A percentile compares a stretch with the other conserved stretches of the same genome.
These are phyloP conservation scores for Suillus occidentalis DNA, from an alignment of 768 basidiomycete species.

Conservation along the genomic window DNA sequence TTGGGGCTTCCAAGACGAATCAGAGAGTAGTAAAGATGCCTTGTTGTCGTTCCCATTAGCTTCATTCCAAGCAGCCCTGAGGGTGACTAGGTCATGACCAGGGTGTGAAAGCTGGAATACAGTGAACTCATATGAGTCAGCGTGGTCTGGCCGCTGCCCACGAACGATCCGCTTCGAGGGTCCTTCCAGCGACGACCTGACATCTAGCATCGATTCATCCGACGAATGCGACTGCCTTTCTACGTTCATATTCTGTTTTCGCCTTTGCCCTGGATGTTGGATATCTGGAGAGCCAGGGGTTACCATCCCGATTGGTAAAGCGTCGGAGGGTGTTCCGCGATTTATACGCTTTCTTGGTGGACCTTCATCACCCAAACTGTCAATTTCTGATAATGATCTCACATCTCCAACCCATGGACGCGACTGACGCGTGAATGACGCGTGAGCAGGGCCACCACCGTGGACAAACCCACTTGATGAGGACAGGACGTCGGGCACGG, in stretches of 20 bases:
- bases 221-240: slow-evolving; percentile 59
- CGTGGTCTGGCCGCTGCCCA: slow-evolving; percentile 37
- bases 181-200: slow-evolving; percentile 39
- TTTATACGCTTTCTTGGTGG: slow-evolving; percentile 74
- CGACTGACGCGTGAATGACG: slow-evolving; percentile 50
- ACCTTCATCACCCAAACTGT: slow-evolving; percentile 48
- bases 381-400: slow-evolving; percentile 38
- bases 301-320: slow-evolving; percentile 22
- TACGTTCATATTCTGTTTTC: slow-evolving; percentile 36
- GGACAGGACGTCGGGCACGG: slow-evolving; percentile 52
- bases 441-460: slow-evolving; percentile 42
- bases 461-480: slow-evolving; percentile 59
- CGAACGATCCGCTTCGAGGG: slow-evolving; percentile 56
- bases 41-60: slow-evolving; percentile 59
- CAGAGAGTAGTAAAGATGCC: slow-evolving; percentile 58
- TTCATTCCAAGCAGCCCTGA: slow-evolving; percentile 69
- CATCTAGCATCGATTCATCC: slow-evolving; percentile 65
- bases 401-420: slow-evolving; percentile 35
- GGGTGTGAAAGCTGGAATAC: slow-evolving; percentile 68
- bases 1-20: slow-evolving; percentile 53
- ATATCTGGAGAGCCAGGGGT: slow-evolving; percentile 60
- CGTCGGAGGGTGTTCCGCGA: slow-evolving; percentile 44
- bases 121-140: slow-evolving; percentile 43
- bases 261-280: slow-evolving; percentile 50
- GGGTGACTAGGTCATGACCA: slow-evolving; percentile 32